Percentiles rank a stretch among this genome's conserved stretches.
Evolutionary conservation across 2,329 filamentous ascomycete species (phyloP).

Genomic region (Fusarium nisikadoi): DNA sequence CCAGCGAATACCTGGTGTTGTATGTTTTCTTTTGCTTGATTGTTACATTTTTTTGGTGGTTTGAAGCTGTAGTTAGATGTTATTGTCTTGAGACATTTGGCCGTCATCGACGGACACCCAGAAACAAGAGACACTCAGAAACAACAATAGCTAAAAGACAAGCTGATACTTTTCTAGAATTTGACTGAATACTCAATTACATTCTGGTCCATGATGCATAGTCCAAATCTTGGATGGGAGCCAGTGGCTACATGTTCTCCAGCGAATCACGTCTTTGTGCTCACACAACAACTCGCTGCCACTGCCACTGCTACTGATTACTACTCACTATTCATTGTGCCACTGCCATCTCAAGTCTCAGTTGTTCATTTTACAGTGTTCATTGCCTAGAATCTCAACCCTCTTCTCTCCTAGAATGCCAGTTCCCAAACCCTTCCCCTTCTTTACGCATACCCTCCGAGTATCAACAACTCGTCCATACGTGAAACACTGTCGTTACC

Average conservation of each 20-base stretch:
- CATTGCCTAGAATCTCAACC: too few relatives aligned
- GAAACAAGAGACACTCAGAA: not conserved
- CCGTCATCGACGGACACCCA: not conserved
- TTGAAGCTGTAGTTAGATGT: not conserved
- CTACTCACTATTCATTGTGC: not conserved
- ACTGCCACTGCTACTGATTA: not conserved
- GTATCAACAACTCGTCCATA: not conserved
- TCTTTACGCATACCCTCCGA: not conserved
- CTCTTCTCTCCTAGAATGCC: not conserved
- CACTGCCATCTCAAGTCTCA: not conserved
- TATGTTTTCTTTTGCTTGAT: slow-evolving; percentile 11
- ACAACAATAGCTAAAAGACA: too few relatives aligned
- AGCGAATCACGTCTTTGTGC: slow-evolving; percentile 1
- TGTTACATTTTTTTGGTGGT: not conserved
- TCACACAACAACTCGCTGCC: not conserved
- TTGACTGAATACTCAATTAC: not conserved
- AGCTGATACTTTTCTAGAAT: not conserved
- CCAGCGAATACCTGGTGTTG: slow-evolving; percentile 30
- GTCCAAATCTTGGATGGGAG: not conserved
- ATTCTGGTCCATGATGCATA: not conserved
- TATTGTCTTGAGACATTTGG: not conserved
- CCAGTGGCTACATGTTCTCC: not conserved
- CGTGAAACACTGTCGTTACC: not conserved
- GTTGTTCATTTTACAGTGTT: not conserved
- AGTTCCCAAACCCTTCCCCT: not conserved